Conservation (phyloP, 306 rosid species). For the Rosa chinensis region DNA sequence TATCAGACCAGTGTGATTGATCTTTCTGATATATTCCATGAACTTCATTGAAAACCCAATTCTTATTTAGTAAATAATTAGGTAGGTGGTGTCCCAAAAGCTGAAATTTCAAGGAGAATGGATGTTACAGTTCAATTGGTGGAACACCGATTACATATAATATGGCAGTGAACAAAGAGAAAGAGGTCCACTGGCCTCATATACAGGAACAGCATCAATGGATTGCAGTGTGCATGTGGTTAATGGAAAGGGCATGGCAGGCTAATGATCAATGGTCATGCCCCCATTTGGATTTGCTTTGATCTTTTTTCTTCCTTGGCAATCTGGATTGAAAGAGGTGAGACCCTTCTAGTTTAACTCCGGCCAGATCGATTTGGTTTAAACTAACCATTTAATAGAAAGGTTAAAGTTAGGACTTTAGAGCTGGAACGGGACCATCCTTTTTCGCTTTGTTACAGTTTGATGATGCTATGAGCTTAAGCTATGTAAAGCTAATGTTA, state of each 20-base stretch:
- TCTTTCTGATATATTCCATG: background rate
- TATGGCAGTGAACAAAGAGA: conserved; percentile 26
- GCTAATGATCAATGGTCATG: conserved; percentile 48
- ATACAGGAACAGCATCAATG: conserved; percentile 56
- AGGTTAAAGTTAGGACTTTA: conserved; percentile 27
- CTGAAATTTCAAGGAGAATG: conserved; percentile 43
- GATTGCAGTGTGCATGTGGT: conserved; percentile 20
- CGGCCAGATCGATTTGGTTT: conserved; percentile 1
- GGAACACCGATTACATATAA: conserved; percentile 25
- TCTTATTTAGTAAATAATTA: background rate
- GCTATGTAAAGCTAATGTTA: conserved; percentile 6
- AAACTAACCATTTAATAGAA: background rate
- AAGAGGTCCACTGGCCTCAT: conserved; percentile 43
- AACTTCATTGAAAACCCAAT: background rate
- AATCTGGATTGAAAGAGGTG: conserved; percentile 6
- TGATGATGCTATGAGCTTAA: background rate
- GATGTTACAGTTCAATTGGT: conserved; percentile 40
- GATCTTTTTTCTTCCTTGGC: conserved; percentile 32
- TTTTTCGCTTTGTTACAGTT: conserved; percentile 24
- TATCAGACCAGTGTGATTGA: background rate
- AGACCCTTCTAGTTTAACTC: background rate
- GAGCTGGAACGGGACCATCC: conserved; percentile 55
- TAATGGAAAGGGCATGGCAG: conserved; percentile 61
- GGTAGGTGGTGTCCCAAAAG: conserved; percentile 36
- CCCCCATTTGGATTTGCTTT: conserved; percentile 30